phyloP scores from a whole-genome alignment of 169 alveolate genomes.

The Sarcocystis neurona region DNA sequence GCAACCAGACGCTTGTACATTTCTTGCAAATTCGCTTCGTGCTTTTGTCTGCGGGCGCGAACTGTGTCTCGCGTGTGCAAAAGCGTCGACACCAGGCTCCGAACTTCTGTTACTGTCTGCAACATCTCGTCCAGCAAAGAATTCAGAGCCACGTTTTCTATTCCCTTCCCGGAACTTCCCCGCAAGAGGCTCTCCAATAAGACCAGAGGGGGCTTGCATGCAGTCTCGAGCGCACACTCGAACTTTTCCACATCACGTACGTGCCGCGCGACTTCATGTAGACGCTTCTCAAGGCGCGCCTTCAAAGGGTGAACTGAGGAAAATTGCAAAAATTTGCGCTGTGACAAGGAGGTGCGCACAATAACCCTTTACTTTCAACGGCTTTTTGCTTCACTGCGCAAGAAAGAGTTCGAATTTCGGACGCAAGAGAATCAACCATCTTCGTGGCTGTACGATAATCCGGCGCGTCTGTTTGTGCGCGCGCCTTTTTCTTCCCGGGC shows the following conservation, averaged over 20 bases:
- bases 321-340: too few species aligned
- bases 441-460: not conserved
- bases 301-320: conserved; percentile 12
- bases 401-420: not conserved
- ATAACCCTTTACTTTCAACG: conserved; percentile 23
- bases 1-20: not conserved
- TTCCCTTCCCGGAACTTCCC: not conserved
- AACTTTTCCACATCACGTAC: conserved; percentile 19
- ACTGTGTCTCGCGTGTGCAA: not conserved
- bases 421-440: not conserved
- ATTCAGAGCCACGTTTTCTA: not conserved
- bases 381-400: not conserved
- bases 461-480: conserved; percentile 1
- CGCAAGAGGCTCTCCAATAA: not conserved
- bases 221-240: conserved; percentile 17
- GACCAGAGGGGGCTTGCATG: conserved; percentile 29
- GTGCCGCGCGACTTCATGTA: not conserved
- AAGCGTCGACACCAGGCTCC: not conserved
- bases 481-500: conserved; percentile 6
- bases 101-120: not conserved
- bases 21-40: not conserved
- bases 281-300: conserved; percentile 19
- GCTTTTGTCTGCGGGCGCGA: not conserved
- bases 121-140: not conserved
- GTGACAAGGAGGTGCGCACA: too few species aligned